These are phyloP conservation scores for Chaetomidium leptoderma DNA, from an alignment of 495 filamentous ascomycete species.

Conservation along the genomic window DNA sequence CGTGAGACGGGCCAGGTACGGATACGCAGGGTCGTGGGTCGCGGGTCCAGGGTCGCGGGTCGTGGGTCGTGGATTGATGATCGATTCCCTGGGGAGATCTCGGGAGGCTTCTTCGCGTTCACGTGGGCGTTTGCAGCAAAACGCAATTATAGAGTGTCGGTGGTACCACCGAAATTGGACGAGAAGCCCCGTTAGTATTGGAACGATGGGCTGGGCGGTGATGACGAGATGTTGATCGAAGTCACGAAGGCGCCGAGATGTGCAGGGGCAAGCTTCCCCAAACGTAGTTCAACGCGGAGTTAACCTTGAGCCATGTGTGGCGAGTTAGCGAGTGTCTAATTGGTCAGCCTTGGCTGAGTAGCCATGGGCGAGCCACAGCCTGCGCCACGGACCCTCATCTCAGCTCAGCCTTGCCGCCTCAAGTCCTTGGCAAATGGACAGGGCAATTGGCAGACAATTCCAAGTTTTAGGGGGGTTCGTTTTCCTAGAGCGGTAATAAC, in stretches of 20 bases:
- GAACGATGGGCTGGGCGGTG: no score
- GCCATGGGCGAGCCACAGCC: background rate
- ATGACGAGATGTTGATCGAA: background rate
- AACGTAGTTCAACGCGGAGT: no score
- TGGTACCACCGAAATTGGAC: no score
- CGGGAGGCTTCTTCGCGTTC: background rate
- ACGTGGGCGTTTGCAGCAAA: background rate
- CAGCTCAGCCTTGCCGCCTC: background rate
- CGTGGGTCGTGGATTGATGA: background rate
- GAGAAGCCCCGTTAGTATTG: no score
- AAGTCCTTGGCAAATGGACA: background rate
- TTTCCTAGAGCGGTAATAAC: no score
- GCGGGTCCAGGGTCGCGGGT: no score
- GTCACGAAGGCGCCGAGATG: background rate
- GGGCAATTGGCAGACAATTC: background rate
- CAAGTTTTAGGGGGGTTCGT: no score
- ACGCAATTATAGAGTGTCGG: no score
- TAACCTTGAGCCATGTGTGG: background rate
- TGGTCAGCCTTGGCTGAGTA: background rate
- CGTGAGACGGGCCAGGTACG: background rate
- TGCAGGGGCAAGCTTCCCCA: no score
- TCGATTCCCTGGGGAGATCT: background rate
- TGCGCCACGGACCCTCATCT: background rate
- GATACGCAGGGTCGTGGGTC: background rate
- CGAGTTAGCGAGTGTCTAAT: background rate